These are phyloP conservation scores for Fusarium devonianum DNA, from an alignment of 2,329 filamentous ascomycete genomes.

Conservation along the genomic window DNA sequence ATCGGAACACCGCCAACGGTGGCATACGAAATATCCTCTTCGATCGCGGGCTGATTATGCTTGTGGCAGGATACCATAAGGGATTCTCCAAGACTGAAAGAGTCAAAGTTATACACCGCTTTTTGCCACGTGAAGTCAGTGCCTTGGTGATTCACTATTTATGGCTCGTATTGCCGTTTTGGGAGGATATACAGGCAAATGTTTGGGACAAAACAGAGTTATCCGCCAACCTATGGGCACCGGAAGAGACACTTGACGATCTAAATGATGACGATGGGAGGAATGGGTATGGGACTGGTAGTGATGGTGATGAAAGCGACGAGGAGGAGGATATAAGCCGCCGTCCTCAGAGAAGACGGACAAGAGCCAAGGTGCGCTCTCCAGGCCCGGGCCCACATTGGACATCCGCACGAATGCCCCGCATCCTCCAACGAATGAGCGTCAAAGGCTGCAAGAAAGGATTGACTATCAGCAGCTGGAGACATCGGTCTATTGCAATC, in stretches of 20 bases:
- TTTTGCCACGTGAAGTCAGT: not conserved
- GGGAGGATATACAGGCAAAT: not conserved
- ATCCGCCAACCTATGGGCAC: not conserved
- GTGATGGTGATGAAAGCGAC: not conserved
- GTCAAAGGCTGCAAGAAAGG: not conserved
- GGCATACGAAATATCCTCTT: not conserved
- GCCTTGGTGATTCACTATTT: not conserved
- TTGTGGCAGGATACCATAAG: not conserved
- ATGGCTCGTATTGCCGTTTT: slow-evolving; percentile 5
- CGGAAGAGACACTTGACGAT: slow-evolving; percentile 3
- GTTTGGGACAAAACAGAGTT: not conserved
- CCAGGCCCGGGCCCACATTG: not conserved
- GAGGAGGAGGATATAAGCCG: not conserved
- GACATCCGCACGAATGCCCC: not conserved
- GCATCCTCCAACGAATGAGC: not conserved
- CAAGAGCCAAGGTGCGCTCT: not conserved
- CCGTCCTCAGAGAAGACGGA: not conserved
- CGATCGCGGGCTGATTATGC: not conserved
- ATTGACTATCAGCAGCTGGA: slow-evolving; percentile 7
- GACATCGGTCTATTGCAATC: slow-evolving; percentile 1
- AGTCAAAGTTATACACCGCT: slow-evolving; percentile 2
- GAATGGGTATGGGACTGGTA: not conserved
- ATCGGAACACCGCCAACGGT: not conserved
- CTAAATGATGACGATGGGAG: not conserved
- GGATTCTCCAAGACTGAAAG: not conserved